These are phyloP conservation scores for Biscogniauxia marginata DNA, from an alignment of 2,329 filamentous ascomycete genomes.

Conservation along the genomic window DNA sequence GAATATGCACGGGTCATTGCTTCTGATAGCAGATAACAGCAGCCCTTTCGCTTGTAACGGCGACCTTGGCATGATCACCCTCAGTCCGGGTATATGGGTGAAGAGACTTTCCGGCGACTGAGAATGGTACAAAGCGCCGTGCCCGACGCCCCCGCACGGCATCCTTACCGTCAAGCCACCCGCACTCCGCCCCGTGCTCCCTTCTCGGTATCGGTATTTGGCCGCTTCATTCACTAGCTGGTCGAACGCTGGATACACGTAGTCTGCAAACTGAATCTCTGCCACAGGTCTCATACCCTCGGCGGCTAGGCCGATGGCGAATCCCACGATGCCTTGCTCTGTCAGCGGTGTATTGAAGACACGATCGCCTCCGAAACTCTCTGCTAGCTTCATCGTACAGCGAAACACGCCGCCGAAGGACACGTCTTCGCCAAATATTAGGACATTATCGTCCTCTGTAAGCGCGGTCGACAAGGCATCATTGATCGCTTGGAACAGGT, in stretches of 20 bases:
- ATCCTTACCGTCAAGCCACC: constrained; percentile 86
- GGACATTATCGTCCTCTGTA: constrained; percentile 76
- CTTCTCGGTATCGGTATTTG: constrained; percentile 79
- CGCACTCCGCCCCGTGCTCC: constrained; percentile 54
- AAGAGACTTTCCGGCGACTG: constrained; percentile 89
- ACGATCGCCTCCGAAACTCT: constrained; percentile 80
- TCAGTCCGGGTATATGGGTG: constrained; percentile 80
- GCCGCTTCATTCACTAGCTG: constrained; percentile 92
- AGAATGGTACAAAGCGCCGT: constrained; percentile 84
- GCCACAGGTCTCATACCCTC: constrained; percentile 91
- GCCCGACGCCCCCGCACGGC: constrained; percentile 86
- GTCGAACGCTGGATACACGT: constrained; percentile 89
- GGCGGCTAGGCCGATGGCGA: constrained; percentile 84
- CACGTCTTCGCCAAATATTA: constrained; percentile 95
- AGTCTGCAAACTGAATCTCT: constrained; percentile 95
- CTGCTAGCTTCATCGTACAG: constrained; percentile 86
- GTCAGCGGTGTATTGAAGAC: constrained; percentile 96
- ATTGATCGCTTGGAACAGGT: constrained; percentile 93
- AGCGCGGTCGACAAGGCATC: constrained; percentile 82
- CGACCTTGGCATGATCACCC: constrained; percentile 82
- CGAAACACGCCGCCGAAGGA: constrained; percentile 96
- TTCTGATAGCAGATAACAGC: constrained; percentile 70
- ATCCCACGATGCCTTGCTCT: constrained; percentile 93
- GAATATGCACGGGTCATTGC: constrained; percentile 86
- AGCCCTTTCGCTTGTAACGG: constrained; percentile 88